These are phyloP conservation scores for Colletotrichum aenigma DNA, from an alignment of 2,329 filamentous ascomycete genomes.

Conservation along the genomic window DNA sequence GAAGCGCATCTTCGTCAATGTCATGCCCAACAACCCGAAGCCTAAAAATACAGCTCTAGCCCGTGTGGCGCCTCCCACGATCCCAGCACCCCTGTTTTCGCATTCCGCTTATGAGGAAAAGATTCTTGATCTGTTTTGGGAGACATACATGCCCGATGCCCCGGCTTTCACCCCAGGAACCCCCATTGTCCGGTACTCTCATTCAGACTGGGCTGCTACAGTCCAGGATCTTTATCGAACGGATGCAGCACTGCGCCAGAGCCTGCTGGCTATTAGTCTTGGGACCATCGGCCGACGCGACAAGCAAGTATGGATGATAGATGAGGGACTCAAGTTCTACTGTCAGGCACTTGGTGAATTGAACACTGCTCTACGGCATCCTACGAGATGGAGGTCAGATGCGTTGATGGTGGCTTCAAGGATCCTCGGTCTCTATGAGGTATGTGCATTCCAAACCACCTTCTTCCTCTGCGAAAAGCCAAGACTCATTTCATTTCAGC, in stretches of 20 bases:
- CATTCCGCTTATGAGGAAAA: slow-evolving; percentile 19
- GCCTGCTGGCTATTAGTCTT: slow-evolving; percentile 24
- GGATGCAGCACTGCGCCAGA: slow-evolving; percentile 16
- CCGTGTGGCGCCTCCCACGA: not conserved
- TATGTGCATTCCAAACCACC: not conserved
- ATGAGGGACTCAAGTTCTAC: slow-evolving; percentile 25
- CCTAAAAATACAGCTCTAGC: not conserved
- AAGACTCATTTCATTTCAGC: not conserved
- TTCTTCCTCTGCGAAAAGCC: not conserved
- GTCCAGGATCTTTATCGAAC: slow-evolving; percentile 22
- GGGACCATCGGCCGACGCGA: slow-evolving; percentile 23
- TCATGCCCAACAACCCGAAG: not conserved
- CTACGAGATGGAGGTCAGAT: slow-evolving; percentile 12
- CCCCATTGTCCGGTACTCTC: not conserved
- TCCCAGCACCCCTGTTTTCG: not conserved
- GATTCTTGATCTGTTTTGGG: slow-evolving; percentile 21
- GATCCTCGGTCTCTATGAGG: slow-evolving; percentile 25
- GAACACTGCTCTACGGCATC: not conserved
- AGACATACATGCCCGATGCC: slow-evolving; percentile 17
- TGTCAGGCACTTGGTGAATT: slow-evolving; percentile 20
- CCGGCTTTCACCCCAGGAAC: not conserved
- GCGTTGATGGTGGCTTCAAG: slow-evolving; percentile 14
- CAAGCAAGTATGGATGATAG: slow-evolving; percentile 20
- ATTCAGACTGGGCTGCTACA: slow-evolving; percentile 24
- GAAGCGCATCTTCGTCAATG: slow-evolving; percentile 22